Evolutionary conservation across 352 stramenopile species (phyloP), one percentile per base, ranked within the genome.

Genomic region (Pythium volutum): DNA sequence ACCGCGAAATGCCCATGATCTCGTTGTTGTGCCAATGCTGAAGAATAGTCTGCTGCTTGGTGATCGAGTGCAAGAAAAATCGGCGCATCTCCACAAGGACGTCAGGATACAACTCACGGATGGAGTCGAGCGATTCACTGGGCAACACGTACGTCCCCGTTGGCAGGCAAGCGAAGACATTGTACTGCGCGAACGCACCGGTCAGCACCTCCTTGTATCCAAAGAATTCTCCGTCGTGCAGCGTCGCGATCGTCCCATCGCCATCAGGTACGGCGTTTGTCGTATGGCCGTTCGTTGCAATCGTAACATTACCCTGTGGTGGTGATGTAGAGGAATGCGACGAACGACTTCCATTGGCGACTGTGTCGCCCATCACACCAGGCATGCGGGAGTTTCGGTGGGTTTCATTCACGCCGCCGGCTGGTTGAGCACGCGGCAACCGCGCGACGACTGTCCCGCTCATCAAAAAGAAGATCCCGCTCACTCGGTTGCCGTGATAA

Each of bases 401-500:
- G 15, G 25, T 10, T 46, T 47, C 52, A 10, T 31, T 36, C 31
- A 11, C 31, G 7, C 26, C 45, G 27, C 18, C 42, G 4, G 12
- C 7, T 3, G 27, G 25, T 42, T n/a, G 14, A 20, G 16, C 18
- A 14, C 12, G 46, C 3, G 72, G 66, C 3, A 70, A 55, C 50
- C 80, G 84, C 0, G 77, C 81, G 12, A 90, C 75, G 10, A 89
- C 81, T 22, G 60, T 64, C 0, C 83, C 81, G 27, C 65, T 88
- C 70, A 89, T 84, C 38, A 92, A 47, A 36, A 92, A 92, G 66
- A 83, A 92, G 20, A 92, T 89, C 2, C 79, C 83, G n/a, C 75
- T 87, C 16, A 88, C 74, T 3, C 70, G 69, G 36, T 88, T 90
- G 22, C 80, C 71, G 20, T 89, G 71, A 48, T 89, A 90, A 23